Percentiles rank a stretch among this genome's conserved stretches.
These are phyloP conservation scores for Colletotrichum sp. DNA, from an alignment of 2,329 filamentous ascomycete species.

Conservation along the genomic window DNA sequence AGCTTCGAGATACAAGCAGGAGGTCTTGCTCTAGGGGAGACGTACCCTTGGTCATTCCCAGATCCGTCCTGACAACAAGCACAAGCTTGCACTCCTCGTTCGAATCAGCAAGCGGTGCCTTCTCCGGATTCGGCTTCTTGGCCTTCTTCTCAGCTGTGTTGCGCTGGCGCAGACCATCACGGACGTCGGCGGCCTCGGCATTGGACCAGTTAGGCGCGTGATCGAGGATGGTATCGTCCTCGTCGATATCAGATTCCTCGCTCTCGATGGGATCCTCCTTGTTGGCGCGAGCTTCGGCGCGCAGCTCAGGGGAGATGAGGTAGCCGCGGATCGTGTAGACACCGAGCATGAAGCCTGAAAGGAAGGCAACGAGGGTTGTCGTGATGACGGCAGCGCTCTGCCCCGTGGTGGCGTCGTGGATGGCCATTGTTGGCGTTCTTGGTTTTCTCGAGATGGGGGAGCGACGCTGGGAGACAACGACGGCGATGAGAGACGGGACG, in stretches of 20 bases:
- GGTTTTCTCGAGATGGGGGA: not conserved
- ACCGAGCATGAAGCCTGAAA: slow-evolving; percentile 83
- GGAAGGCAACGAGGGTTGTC: slow-evolving; percentile 74
- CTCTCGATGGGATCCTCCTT: slow-evolving; percentile 68
- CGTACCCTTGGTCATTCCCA: slow-evolving; percentile 96
- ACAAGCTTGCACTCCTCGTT: slow-evolving; percentile 94
- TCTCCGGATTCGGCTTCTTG: slow-evolving; percentile 27
- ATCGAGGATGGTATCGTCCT: slow-evolving; percentile 63
- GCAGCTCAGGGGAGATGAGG: slow-evolving; percentile 61
- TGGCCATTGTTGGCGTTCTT: not conserved
- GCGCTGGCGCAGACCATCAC: slow-evolving; percentile 56
- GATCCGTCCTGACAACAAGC: slow-evolving; percentile 87
- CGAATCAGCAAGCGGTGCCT: slow-evolving; percentile 33
- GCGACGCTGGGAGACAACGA: not conserved
- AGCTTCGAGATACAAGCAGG: not conserved
- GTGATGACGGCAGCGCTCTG: slow-evolving; percentile 62
- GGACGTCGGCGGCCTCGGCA: slow-evolving; percentile 61
- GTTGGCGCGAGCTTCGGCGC: slow-evolving; percentile 61
- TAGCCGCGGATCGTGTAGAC: slow-evolving; percentile 72
- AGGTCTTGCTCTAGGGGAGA: not conserved
- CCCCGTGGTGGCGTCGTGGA: not conserved
- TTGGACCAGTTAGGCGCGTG: slow-evolving; percentile 74
- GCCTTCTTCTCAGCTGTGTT: slow-evolving; percentile 37
- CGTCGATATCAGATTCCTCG: slow-evolving; percentile 72
- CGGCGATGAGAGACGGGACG: not conserved